Evolutionary conservation across 257 asterid species (phyloP).

Genomic region (Verbena officinalis): DNA sequence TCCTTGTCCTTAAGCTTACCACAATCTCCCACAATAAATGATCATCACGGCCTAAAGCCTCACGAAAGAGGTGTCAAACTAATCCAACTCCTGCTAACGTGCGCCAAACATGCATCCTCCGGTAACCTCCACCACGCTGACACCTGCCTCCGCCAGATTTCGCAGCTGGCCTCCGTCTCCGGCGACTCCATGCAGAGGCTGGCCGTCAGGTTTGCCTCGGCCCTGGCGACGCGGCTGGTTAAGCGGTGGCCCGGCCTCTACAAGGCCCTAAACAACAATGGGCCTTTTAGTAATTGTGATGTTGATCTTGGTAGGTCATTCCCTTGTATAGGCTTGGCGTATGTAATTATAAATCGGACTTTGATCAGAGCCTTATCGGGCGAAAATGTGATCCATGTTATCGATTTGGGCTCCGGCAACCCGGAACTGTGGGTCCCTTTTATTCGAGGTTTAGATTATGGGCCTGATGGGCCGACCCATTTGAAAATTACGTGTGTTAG

Average conservation of each 20-base stretch:
- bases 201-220: conserved; percentile 50
- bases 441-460: conserved; percentile 33
- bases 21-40: conserved; percentile 14
- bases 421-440: conserved; percentile 53
- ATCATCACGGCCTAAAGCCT: conserved; percentile 30
- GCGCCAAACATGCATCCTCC: conserved; percentile 51
- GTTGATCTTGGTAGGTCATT: conserved; percentile 33
- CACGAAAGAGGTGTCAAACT: conserved; percentile 48
- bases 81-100: conserved; percentile 50
- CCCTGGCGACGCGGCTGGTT: conserved; percentile 54
- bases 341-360: conserved; percentile 35
- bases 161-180: conserved; percentile 41
- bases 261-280: conserved; percentile 45
- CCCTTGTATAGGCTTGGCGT: conserved; percentile 46
- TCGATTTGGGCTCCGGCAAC: conserved; percentile 50
- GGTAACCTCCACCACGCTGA: conserved; percentile 61
- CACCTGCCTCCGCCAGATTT: conserved; percentile 45
- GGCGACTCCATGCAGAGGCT: conserved; percentile 62
- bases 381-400: conserved; percentile 41
- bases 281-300: conserved; percentile 19
- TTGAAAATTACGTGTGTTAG: conserved; percentile 46
- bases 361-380: conserved; percentile 38
- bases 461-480: conserved; percentile 43
- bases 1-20: conserved; percentile 43
- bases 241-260: too few species aligned